A percentile compares a stretch with the other conserved stretches of the same genome.
Conservation (phyloP, 2,329 filamentous ascomycete genomes). For the Aspergillus bombycis region DNA sequence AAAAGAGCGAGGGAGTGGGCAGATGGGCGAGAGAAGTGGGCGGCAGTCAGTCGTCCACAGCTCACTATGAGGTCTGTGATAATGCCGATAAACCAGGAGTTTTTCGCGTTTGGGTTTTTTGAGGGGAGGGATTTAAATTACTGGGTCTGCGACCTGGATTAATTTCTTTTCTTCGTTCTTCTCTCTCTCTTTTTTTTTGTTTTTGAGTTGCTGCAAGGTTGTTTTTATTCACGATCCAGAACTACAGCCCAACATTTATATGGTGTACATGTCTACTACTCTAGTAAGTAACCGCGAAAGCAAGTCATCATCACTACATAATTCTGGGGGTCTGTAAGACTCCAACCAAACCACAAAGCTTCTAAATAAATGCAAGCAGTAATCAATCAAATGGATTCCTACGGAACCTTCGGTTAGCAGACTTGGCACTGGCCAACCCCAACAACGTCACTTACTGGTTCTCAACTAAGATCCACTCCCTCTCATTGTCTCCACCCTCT, state of each 20-base stretch:
- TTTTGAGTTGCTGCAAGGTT: background rate
- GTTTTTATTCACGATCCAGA: background rate
- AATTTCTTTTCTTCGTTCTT: background rate
- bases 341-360: background rate
- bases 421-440: background rate
- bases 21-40: background rate
- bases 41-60: background rate
- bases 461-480: background rate
- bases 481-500: background rate
- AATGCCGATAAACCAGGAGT: background rate
- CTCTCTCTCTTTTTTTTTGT: background rate
- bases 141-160: background rate
- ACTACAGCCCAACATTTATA: background rate
- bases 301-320: background rate
- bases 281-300: background rate
- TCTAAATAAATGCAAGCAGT: background rate
- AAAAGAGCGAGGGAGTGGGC: background rate
- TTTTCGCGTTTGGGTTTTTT: background rate
- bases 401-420: constrained; percentile 5
- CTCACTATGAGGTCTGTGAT: constrained; percentile 1
- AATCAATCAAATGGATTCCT: background rate
- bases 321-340: background rate
- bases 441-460: constrained; percentile 1
- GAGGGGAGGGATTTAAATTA: background rate
- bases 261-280: background rate